Evolutionary conservation across 2,329 filamentous ascomycete species (phyloP).

Genomic region (Aspergillus sp.): DNA sequence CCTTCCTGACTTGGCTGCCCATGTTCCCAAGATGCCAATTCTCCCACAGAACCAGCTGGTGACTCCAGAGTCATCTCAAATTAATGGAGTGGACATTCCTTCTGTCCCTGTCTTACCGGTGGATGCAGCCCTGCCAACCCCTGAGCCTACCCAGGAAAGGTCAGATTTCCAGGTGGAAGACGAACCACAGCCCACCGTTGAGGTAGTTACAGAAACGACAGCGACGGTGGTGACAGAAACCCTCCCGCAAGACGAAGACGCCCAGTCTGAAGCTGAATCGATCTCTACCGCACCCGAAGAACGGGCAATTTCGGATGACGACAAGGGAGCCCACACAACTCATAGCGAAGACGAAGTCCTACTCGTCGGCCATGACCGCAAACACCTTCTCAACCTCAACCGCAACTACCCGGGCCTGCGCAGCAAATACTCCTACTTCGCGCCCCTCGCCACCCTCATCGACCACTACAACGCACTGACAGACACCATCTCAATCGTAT

Average conservation of each 20-base stretch:
- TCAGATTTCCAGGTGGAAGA: neutral
- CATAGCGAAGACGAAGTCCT: conserved; percentile 14
- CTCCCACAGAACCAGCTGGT: conserved; percentile 17
- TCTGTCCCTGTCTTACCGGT: neutral
- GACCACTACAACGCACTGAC: conserved; percentile 44
- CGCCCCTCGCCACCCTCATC: conserved; percentile 45
- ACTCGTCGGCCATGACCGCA: conserved; percentile 10
- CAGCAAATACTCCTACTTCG: conserved; percentile 47
- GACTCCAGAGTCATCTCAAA: conserved; percentile 29
- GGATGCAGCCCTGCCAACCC: conserved; percentile 15
- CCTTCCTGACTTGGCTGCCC: neutral
- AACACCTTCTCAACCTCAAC: conserved; percentile 20
- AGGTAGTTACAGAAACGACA: neutral
- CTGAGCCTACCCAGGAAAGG: conserved; percentile 17
- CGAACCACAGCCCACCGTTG: neutral
- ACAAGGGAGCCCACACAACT: conserved; percentile 10
- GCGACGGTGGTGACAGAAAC: neutral
- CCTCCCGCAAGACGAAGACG: neutral
- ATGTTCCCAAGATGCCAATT: neutral
- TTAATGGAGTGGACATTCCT: conserved; percentile 4
- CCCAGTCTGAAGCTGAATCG: conserved; percentile 4
- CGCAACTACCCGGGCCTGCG: conserved; percentile 40
- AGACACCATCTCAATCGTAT: conserved; percentile 47
- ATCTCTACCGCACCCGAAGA: neutral
- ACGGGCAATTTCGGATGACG: conserved; percentile 1